phyloP scores from a whole-genome alignment of 352 stramenopile genomes.

The Phytophthora citrophthora region DNA sequence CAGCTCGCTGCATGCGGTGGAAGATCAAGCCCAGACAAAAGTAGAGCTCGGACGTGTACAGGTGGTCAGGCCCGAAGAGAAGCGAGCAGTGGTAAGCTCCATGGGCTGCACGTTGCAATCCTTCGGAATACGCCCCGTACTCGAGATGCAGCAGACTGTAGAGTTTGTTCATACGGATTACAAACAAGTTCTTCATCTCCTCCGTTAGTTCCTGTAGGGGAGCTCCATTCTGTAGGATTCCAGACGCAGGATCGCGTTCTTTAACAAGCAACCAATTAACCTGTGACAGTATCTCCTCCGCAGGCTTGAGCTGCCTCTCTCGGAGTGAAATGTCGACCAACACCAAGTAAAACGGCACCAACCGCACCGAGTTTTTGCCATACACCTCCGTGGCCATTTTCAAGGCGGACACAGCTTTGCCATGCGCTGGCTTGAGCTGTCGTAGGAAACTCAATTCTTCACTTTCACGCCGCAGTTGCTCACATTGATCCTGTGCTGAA shows the following conservation, averaged over 20 bases:
- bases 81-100: slow-evolving; percentile 76
- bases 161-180: slow-evolving; percentile 79
- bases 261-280: slow-evolving; percentile 82
- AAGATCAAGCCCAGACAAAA: slow-evolving; percentile 75
- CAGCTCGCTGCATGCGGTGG: slow-evolving; percentile 46
- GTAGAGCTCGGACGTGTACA: slow-evolving; percentile 82
- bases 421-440: slow-evolving; percentile 53
- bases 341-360: slow-evolving; percentile 73
- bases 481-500: slow-evolving; percentile 37
- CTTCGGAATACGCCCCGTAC: slow-evolving; percentile 52
- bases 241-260: slow-evolving; percentile 33
- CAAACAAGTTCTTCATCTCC: slow-evolving; percentile 67
- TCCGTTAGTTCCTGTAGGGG: slow-evolving; percentile 38
- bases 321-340: slow-evolving; percentile 70
- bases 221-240: slow-evolving; percentile 2
- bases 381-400: slow-evolving; percentile 54
- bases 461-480: slow-evolving; percentile 61
- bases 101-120: slow-evolving; percentile 65
- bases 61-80: slow-evolving; percentile 72
- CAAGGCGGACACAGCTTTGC: slow-evolving; percentile 50
- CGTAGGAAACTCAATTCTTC: slow-evolving; percentile 62
- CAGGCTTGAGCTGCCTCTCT: slow-evolving; percentile 65
- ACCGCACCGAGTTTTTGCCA: slow-evolving; percentile 54
- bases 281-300: slow-evolving; percentile 69
- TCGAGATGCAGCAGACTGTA: slow-evolving; percentile 69